Base-by-base conservation (phyloP, 2,329 filamentous ascomycete genomes). In the Sclerotinia nivalis region DNA sequence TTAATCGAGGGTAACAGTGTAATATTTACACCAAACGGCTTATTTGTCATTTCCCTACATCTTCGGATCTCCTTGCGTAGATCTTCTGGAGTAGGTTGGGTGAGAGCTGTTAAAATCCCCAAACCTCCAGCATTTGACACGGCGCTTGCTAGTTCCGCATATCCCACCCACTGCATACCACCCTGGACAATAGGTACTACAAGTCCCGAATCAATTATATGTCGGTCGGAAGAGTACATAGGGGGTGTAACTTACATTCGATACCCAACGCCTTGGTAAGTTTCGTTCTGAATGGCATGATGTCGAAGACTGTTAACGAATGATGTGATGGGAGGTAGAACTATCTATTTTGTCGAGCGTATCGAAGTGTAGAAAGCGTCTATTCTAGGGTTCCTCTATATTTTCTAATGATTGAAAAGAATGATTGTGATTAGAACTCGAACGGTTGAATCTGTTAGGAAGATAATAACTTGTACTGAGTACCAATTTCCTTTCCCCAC, bases 11-110 rank as follows among this genome's bases (percentile, higher is more conserved):
- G 96, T 59, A 98, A 90, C 72, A 98, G 90, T 12, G 96, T 99
- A 75, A 98, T 88, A 83, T 99, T 99, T 76, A 98, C 95, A 77
- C 87, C 96, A 81, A 99, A 98, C 25, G 92, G 92, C 74, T 88
- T 86, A 72, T 85, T 84, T 70, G 92, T 96, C 84, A 98, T 88
- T 73, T 85, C 88, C 75, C 89, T 91, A 85, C 93, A 97, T 82
- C 88, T 90, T 73, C 88, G 90, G 82, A 99, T 99, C 84, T 99
- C 96, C 78, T 92, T 91, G 80, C 95, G 93, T 69, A 99, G 89
- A 79, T 93, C 93, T 80, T 93, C 92, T 61, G 96, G 95, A 22
- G 92, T 91, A 47, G 96, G 92, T 87, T 97, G 96, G 68, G 96
- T 98, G 78, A 98, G 89, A 61, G 91, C 92, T 43, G 92, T 96